phyloP scores from a whole-genome alignment of 2,329 filamentous ascomycete genomes.

The Pseudopyricularia javanii region DNA sequence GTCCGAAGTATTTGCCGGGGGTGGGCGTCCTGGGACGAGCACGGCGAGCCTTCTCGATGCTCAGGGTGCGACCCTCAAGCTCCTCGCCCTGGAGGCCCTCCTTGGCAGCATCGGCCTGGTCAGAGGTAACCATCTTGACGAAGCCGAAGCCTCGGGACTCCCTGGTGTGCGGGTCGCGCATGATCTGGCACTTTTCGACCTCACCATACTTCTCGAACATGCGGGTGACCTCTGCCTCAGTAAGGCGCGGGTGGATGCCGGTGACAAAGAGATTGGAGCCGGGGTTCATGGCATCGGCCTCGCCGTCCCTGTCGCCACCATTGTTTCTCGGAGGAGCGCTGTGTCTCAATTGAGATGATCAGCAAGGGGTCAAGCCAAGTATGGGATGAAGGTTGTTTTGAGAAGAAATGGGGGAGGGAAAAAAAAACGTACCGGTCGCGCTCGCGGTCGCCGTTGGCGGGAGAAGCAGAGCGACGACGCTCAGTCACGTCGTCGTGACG shows the following conservation, averaged over 20 bases:
- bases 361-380: conserved; percentile 18
- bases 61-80: conserved; percentile 88
- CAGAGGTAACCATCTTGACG: conserved; percentile 94
- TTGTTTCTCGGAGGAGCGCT: conserved; percentile 37
- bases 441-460: conserved; percentile 31
- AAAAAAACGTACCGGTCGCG: conserved; percentile 3
- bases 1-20: conserved; percentile 97
- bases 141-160: conserved; percentile 98
- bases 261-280: conserved; percentile 99
- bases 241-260: conserved; percentile 86
- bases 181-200: conserved; percentile 98
- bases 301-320: conserved; percentile 24
- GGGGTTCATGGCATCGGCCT: conserved; percentile 62
- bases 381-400: conserved; percentile 13
- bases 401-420: conserved; percentile 7
- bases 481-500: conserved; percentile 52
- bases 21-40: conserved; percentile 90
- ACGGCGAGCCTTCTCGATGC: conserved; percentile 97
- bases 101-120: conserved; percentile 93
- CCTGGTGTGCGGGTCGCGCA: conserved; percentile 96
- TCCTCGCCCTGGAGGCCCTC: conserved; percentile 91
- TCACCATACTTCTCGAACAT: conserved; percentile 98
- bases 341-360: conserved; percentile 22
- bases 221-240: conserved; percentile 80
- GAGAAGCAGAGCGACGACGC: conserved; percentile 51